Conservation (phyloP, 352 stramenopile species). For the Globisporangium canariense region DNA sequence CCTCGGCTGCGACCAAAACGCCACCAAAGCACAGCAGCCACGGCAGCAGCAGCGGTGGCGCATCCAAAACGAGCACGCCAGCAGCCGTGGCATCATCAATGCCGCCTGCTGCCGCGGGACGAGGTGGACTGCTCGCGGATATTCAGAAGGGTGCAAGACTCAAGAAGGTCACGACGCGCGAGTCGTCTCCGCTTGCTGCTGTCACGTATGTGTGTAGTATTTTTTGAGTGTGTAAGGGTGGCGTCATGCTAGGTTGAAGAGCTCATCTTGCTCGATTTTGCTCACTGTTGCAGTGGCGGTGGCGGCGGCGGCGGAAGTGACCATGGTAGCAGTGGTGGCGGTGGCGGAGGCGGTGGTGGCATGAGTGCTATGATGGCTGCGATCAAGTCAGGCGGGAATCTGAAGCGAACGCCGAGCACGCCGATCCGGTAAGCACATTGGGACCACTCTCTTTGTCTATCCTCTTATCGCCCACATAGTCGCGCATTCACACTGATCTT, state of each 20-base stretch:
- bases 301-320: slow-evolving; percentile 8
- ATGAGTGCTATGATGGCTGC: slow-evolving; percentile 71
- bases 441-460: neutral
- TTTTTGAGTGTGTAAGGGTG: neutral
- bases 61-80: neutral
- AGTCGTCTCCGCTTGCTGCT: slow-evolving; percentile 57
- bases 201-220: slow-evolving; percentile 20
- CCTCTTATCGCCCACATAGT: neutral
- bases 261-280: neutral
- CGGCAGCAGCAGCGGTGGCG: slow-evolving; percentile 19
- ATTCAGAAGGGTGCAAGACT: slow-evolving; percentile 69
- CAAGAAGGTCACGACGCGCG: slow-evolving; percentile 77
- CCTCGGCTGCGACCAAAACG: slow-evolving; percentile 27
- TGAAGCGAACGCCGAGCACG: slow-evolving; percentile 46
- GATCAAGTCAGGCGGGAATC: slow-evolving; percentile 65
- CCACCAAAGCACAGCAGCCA: slow-evolving; percentile 38
- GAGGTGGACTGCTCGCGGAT: slow-evolving; percentile 54
- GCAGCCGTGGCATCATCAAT: slow-evolving; percentile 5
- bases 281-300: slow-evolving; percentile 1
- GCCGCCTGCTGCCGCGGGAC: slow-evolving; percentile 28
- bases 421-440: slow-evolving; percentile 20
- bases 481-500: neutral
- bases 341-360: slow-evolving; percentile 24
- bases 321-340: slow-evolving; percentile 15
- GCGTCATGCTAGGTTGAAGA: neutral